Percentiles rank a stretch among this genome's conserved stretches.
These are phyloP conservation scores for Aspergillus carlsbadensis DNA, from an alignment of 495 filamentous ascomycete genomes.

Conservation along the genomic window DNA sequence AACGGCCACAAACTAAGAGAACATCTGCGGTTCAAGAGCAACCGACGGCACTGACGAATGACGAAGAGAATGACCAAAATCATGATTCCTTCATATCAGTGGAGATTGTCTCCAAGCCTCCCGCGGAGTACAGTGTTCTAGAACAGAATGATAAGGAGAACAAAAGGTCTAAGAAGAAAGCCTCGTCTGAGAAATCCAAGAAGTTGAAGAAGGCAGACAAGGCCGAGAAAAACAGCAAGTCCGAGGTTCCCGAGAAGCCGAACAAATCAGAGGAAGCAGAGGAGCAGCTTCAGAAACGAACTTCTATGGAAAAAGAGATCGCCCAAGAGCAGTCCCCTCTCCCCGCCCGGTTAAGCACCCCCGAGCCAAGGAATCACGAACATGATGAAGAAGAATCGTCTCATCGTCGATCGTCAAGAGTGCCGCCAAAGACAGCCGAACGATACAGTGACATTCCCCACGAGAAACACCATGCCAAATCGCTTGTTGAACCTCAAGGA, in stretches of 20 bases:
- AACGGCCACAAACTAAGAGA: neutral
- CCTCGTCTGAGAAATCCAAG: conserved; percentile 48
- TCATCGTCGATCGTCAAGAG: conserved; percentile 28
- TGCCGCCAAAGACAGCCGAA: conserved; percentile 44
- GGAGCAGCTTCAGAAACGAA: conserved; percentile 25
- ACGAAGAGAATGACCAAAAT: conserved; percentile 38
- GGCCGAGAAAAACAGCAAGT: conserved; percentile 39
- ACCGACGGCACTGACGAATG: neutral
- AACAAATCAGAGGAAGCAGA: conserved; percentile 13
- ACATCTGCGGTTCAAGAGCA: neutral
- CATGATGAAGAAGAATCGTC: conserved; percentile 20
- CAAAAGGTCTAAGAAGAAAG: conserved; percentile 39
- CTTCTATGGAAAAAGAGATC: conserved; percentile 11
- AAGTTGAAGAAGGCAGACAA: conserved; percentile 29
- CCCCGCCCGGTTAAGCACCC: conserved; percentile 17
- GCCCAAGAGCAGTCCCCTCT: neutral
- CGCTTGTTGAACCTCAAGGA: conserved; percentile 22
- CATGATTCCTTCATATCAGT: conserved; percentile 41
- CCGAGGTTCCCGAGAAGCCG: conserved; percentile 44
- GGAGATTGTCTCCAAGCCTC: conserved; percentile 35
- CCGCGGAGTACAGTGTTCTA: conserved; percentile 34
- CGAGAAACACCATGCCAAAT: conserved; percentile 39
- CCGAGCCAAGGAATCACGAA: conserved; percentile 29
- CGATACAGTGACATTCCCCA: conserved; percentile 46
- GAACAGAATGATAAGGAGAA: conserved; percentile 27